A percentile compares a stretch with the other conserved stretches of the same genome.
Evolutionary conservation across 164 flowering plant genomes (phyloP).

Genomic region (Magnolia sinica): DNA sequence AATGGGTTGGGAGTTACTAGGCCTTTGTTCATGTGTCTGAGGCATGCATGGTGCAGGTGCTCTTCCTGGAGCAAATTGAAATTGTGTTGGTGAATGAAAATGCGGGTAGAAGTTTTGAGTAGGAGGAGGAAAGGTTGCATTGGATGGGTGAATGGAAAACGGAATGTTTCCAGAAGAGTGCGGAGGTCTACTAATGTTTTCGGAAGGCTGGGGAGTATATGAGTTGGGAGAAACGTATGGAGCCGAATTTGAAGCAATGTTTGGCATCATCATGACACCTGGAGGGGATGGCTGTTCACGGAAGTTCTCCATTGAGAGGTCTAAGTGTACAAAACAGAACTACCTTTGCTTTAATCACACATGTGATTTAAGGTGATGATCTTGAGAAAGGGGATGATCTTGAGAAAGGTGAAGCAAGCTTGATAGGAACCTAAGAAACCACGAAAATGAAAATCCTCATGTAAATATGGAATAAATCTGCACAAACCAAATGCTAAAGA

Average conservation of each 20-base stretch:
- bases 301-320: constrained; percentile 13
- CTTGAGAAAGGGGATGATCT: not conserved
- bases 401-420: not conserved
- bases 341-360: not conserved
- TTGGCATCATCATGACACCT: constrained; percentile 17
- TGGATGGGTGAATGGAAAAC: constrained; percentile 13
- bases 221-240: not conserved
- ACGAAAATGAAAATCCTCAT: not conserved
- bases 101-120: constrained; percentile 11
- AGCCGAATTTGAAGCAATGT: constrained; percentile 7
- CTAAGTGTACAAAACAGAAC: not conserved
- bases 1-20: not conserved
- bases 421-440: not conserved
- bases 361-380: not conserved
- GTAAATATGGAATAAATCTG: not conserved
- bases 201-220: constrained; percentile 4
- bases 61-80: constrained; percentile 9
- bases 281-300: constrained; percentile 25
- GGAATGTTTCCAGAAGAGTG: constrained; percentile 5
- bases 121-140: constrained; percentile 9
- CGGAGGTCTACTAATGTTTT: constrained; percentile 6
- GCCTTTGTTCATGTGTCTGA: constrained; percentile 1
- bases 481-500: too few species aligned
- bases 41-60: constrained; percentile 4
- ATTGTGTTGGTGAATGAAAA: not conserved